Percentiles rank a stretch among this genome's conserved stretches.
Evolutionary conservation across 1,284 basidiomycete genomes (phyloP).

Genomic region (Ustilago curta): DNA sequence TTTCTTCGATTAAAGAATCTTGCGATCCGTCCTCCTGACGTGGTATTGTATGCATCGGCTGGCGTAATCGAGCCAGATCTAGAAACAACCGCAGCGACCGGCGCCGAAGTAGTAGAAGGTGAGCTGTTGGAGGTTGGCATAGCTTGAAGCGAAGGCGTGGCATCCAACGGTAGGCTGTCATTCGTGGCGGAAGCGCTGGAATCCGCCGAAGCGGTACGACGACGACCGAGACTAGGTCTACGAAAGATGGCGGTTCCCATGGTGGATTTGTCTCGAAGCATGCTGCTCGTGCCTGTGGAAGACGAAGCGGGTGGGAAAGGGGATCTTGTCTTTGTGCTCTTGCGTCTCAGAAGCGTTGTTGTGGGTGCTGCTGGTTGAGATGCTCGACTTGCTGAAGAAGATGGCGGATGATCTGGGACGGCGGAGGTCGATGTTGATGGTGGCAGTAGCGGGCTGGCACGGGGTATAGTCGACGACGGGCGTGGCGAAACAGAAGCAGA

Average conservation of each 20-base stretch:
- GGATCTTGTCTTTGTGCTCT: constrained; percentile 16
- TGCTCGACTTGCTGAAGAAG: background rate
- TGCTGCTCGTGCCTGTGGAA: constrained; percentile 40
- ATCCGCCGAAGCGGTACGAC: constrained; percentile 26
- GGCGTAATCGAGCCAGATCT: background rate
- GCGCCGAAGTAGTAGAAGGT: background rate
- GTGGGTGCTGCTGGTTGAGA: background rate
- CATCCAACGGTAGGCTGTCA: constrained; percentile 5
- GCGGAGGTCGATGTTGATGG: constrained; percentile 6
- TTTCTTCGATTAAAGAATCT: constrained; percentile 39
- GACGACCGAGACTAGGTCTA: constrained; percentile 31
- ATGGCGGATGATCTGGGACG: background rate
- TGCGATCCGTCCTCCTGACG: constrained; percentile 20
- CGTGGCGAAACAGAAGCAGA: constrained; percentile 19
- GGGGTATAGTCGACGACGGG: background rate
- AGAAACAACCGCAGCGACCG: constrained; percentile 1
- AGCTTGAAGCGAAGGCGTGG: background rate
- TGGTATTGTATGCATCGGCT: background rate
- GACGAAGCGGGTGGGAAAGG: constrained; percentile 38
- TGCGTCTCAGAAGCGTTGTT: constrained; percentile 15
- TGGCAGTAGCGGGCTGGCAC: constrained; percentile 2
- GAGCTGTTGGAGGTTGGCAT: background rate
- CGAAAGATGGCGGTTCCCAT: constrained; percentile 34
- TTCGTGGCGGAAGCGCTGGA: constrained; percentile 12
- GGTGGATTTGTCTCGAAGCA: constrained; percentile 23